phyloP scores from a whole-genome alignment of 768 basidiomycete species.

The Lepiota brunneoincarnata region DNA sequence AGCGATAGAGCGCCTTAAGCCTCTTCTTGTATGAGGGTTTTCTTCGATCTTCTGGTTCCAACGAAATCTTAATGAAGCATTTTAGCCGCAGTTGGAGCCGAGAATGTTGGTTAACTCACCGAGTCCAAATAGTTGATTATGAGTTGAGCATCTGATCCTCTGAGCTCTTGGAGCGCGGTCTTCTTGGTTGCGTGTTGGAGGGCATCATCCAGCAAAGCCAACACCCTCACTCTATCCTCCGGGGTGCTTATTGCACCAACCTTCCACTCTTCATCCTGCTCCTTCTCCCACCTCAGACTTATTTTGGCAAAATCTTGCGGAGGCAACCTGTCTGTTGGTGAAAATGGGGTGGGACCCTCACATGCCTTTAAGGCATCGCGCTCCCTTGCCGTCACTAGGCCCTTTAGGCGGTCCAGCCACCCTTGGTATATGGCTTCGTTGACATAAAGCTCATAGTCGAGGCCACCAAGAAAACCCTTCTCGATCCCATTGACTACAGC shows the following conservation, averaged over 20 bases:
- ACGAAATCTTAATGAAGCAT: background rate
- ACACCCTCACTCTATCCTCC: no score
- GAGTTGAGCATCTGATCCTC: background rate
- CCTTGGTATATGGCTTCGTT: slow-evolving; percentile 73
- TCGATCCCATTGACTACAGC: slow-evolving; percentile 91
- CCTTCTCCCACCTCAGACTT: no score
- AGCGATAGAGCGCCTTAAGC: background rate
- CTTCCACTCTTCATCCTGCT: no score
- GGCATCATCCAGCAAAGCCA: no score
- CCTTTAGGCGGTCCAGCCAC: slow-evolving; percentile 83
- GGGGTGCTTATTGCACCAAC: no score
- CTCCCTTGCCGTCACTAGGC: slow-evolving; percentile 81
- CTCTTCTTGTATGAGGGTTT: no score
- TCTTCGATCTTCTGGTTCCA: no score
- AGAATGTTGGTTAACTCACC: background rate
- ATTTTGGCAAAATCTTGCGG: slow-evolving; percentile 57
- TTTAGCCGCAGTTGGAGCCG: no score
- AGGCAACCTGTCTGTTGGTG: slow-evolving; percentile 59
- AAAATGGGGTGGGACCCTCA: slow-evolving; percentile 32
- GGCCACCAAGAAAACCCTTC: slow-evolving; percentile 77
- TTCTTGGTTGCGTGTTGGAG: no score
- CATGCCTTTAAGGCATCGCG: slow-evolving; percentile 34
- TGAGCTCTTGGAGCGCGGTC: no score
- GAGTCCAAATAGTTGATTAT: background rate
- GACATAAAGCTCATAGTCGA: slow-evolving; percentile 80